A percentile compares a stretch with the other conserved stretches of the same genome.
These are phyloP conservation scores for Nannochloris sp. DNA, from an alignment of 139 green algal species.

Conservation along the genomic window DNA sequence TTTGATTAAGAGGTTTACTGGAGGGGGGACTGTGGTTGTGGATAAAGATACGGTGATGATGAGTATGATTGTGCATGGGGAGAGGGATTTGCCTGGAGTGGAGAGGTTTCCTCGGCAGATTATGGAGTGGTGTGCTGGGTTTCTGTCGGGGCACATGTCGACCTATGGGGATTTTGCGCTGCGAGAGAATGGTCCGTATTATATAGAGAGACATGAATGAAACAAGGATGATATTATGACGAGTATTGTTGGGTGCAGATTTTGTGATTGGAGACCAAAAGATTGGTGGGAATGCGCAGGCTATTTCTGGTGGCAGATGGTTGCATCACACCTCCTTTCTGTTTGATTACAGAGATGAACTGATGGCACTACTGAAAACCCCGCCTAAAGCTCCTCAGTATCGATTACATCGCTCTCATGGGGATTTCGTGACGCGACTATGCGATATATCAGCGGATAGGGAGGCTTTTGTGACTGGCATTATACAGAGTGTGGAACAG, in stretches of 20 bases:
- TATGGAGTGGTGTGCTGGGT: conserved; percentile 80
- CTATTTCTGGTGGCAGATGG: conserved; percentile 82
- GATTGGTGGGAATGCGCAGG: conserved; percentile 96
- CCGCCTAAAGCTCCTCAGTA: conserved; percentile 66
- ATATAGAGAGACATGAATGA: neutral
- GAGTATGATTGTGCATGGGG: conserved; percentile 34
- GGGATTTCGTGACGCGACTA: conserved; percentile 52
- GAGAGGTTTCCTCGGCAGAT: conserved; percentile 70
- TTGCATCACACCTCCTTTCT: conserved; percentile 97
- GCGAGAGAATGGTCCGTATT: conserved; percentile 61
- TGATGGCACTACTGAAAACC: conserved; percentile 72
- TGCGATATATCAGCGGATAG: conserved; percentile 26
- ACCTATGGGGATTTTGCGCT: conserved; percentile 49
- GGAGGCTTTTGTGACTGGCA: too few species aligned
- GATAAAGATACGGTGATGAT: conserved; percentile 70
- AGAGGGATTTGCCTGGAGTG: conserved; percentile 38
- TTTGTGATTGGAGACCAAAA: conserved; percentile 82
- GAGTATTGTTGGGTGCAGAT: conserved; percentile 39
- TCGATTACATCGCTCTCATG: conserved; percentile 51
- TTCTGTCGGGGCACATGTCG: conserved; percentile 69
- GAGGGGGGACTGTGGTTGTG: conserved; percentile 93
- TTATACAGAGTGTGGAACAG: too few species aligned
- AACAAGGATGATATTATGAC: neutral
- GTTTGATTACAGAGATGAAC: conserved; percentile 70
- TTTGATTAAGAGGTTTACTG: conserved; percentile 83